Percentiles rank a stretch among this genome's conserved stretches.
Evolutionary conservation across 2,329 filamentous ascomycete genomes (phyloP).

Genomic region (Chaetomiaceae sp.): DNA sequence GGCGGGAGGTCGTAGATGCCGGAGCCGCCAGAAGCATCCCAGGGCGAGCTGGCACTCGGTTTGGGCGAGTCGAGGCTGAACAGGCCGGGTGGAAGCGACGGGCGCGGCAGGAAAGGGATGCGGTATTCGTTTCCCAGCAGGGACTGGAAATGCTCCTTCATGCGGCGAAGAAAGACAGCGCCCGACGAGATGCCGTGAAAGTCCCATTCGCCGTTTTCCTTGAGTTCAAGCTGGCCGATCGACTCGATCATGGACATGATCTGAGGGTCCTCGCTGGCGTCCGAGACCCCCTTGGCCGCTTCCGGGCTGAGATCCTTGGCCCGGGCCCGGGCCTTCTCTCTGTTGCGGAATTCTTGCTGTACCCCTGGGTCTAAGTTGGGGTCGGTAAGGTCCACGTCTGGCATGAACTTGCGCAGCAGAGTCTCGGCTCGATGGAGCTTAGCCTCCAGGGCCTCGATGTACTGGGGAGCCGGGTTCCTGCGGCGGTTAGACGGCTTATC

Average conservation of each 20-base stretch:
- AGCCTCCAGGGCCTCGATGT: conserved; percentile 82
- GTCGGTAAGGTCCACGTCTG: conserved; percentile 80
- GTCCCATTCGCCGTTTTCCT: conserved; percentile 88
- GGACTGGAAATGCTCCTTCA: conserved; percentile 82
- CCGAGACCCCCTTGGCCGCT: conserved; percentile 24
- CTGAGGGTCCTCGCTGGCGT: conserved; percentile 60
- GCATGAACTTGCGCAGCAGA: conserved; percentile 72
- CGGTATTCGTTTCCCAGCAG: conserved; percentile 62
- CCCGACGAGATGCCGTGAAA: conserved; percentile 94
- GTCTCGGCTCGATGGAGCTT: conserved; percentile 79
- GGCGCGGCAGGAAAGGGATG: conserved; percentile 52
- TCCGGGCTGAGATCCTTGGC: conserved; percentile 39
- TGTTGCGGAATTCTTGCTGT: conserved; percentile 60
- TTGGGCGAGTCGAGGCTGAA: conserved; percentile 65
- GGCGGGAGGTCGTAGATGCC: conserved; percentile 65
- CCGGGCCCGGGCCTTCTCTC: conserved; percentile 47
- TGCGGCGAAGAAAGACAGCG: conserved; percentile 76
- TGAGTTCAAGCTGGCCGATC: conserved; percentile 83
- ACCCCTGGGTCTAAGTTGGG: conserved; percentile 74
- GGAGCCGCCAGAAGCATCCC: conserved; percentile 46
- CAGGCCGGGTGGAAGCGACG: conserved; percentile 45
- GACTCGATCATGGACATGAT: conserved; percentile 93
- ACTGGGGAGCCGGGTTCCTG: conserved; percentile 85
- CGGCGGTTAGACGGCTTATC: conserved; percentile 90
- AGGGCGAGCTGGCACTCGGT: conserved; percentile 59